phyloP scores from a whole-genome alignment of 2,329 filamentous ascomycete genomes.

The Exserohilum turcica region DNA sequence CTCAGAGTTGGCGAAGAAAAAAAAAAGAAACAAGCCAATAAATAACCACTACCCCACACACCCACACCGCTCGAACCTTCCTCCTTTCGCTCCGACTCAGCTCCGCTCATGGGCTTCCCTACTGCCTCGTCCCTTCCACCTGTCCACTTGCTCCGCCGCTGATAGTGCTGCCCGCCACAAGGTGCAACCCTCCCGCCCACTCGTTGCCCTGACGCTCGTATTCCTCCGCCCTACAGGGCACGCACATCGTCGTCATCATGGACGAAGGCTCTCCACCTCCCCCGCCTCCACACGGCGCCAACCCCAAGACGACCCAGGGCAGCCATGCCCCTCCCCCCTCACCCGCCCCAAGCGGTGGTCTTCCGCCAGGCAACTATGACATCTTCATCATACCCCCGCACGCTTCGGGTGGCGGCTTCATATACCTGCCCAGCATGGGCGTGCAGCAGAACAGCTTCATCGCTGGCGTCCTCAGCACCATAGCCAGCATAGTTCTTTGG shows the following conservation, averaged over 20 bases:
- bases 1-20: background rate
- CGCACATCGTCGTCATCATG: slow-evolving; percentile 34
- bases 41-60: slow-evolving; percentile 8
- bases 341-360: slow-evolving; percentile 53
- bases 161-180: slow-evolving; percentile 4
- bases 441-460: slow-evolving; percentile 89
- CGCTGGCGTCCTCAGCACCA: slow-evolving; percentile 78
- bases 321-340: slow-evolving; percentile 28
- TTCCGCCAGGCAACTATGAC: slow-evolving; percentile 91
- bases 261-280: slow-evolving; percentile 67
- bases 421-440: slow-evolving; percentile 89
- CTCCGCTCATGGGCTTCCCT: slow-evolving; percentile 35
- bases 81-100: slow-evolving; percentile 21
- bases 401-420: slow-evolving; percentile 83
- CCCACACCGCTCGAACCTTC: slow-evolving; percentile 4
- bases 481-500: slow-evolving; percentile 74
- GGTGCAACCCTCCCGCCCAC: slow-evolving; percentile 4
- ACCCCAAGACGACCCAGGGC: slow-evolving; percentile 64
- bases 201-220: slow-evolving; percentile 20
- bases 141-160: slow-evolving; percentile 10
- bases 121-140: slow-evolving; percentile 20
- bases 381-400: slow-evolving; percentile 96
- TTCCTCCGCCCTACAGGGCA: slow-evolving; percentile 32
- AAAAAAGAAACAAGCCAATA: slow-evolving; percentile 1
- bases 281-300: slow-evolving; percentile 82